Evolutionary conservation across 768 basidiomycete genomes (phyloP), one percentile per base, ranked within the genome.

Genomic region (Russula sp.): DNA sequence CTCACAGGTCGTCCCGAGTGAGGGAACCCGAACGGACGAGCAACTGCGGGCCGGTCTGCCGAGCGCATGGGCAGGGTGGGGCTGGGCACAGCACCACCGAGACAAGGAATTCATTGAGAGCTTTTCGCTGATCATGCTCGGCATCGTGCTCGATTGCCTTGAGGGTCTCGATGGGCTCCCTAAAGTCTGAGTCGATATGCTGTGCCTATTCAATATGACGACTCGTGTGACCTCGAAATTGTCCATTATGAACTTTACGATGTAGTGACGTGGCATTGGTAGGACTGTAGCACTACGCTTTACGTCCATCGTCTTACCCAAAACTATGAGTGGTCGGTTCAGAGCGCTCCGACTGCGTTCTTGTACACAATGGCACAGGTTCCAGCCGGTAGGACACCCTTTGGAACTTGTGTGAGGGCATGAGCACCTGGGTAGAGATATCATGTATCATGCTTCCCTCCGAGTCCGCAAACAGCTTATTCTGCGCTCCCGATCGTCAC

Each of bases 11-110:
- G 9, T 44, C 14, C 39, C 31, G 27, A 45, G 27, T 0, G 40
- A 44, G 13, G 47, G 11, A 22, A 5, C 47, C 9, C 8, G 20
- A 1, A 13, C 47, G 47, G 47, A 48, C 11, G 47, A 48, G 4
- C 4, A 20, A 4, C 4, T 22, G 2, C 22, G 47, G 22, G 47
- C 47, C 47, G 22, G 40, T 32, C 44, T 44, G 55, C 42, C 18
- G 18, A 27, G 6, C 16, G 55, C 55, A 6, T 55, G 55, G 55
- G 39, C 22, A 10, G 20, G 11, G 42, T 44, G 55, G 55, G 16
- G 34, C 2, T 55, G 55, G 55, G 55, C 42, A 62, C 75, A 79
- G 31, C 69, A 75, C 48, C 75, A 77, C 60, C 69, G 67, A 37
- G 40, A 62, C 9, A 35, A 45, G 32, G 54, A 55, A 7, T 62